Evolutionary conservation across 106 monocot species (phyloP).

Genomic region (Dendrobium nobile): DNA sequence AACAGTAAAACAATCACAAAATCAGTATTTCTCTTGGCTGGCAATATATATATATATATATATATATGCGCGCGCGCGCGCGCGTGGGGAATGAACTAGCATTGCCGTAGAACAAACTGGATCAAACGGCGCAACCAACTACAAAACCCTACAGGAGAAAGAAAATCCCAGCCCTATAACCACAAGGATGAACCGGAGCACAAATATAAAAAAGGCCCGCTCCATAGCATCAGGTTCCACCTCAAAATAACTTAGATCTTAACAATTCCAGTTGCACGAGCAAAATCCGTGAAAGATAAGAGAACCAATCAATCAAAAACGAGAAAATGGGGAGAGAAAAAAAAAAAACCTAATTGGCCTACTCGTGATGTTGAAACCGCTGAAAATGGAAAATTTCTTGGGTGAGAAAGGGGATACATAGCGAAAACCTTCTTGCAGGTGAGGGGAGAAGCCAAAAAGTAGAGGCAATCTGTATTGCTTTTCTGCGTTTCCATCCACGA

Average conservation of each 20-base stretch:
- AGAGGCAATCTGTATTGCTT: slow-evolving; percentile 21
- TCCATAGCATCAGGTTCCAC: not conserved
- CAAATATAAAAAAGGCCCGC: not conserved
- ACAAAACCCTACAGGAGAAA: not conserved
- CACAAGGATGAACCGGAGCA: not conserved
- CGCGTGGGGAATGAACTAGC: not conserved
- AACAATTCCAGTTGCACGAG: not conserved
- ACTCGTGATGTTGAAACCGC: not conserved
- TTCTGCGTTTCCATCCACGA: slow-evolving; percentile 11
- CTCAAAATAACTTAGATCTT: not conserved
- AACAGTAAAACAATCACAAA: not conserved
- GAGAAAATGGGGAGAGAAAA: not conserved
- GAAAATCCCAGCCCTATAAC: not conserved
- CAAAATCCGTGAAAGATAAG: not conserved
- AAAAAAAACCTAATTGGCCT: not conserved
- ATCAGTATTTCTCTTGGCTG: too few species aligned
- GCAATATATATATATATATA: too few species aligned
- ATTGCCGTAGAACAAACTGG: not conserved
- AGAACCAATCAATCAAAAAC: not conserved
- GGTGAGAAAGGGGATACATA: not conserved
- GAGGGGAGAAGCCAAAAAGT: slow-evolving; percentile 18
- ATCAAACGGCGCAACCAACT: not conserved
- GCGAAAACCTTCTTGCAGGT: slow-evolving; percentile 18
- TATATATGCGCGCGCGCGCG: too few species aligned
- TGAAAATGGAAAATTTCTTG: not conserved